phyloP scores from a whole-genome alignment of 1,139 yeast genomes.

The Kurtzmaniella natalensis region DNA sequence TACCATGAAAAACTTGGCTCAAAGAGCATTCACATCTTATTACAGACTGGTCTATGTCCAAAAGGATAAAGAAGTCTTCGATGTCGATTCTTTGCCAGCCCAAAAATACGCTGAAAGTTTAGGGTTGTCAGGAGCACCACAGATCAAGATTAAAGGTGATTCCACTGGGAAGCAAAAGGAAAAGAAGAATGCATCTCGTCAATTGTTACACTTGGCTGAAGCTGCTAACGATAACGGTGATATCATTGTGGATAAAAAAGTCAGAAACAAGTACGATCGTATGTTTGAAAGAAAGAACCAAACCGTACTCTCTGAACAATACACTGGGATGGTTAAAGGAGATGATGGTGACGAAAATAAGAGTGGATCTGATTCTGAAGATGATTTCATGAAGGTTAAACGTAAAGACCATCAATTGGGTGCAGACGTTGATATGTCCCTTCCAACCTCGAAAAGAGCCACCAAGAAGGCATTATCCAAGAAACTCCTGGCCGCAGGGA shows the following conservation, averaged over 20 bases:
- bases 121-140: slow-evolving; percentile 96
- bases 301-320: slow-evolving; percentile 85
- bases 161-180: slow-evolving; percentile 53
- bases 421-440: slow-evolving; percentile 55
- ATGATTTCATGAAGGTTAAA: slow-evolving; percentile 80
- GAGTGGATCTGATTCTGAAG: slow-evolving; percentile 47
- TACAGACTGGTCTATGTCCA: slow-evolving; percentile 81
- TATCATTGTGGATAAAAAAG: slow-evolving; percentile 34
- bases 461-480: slow-evolving; percentile 84
- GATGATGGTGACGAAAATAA: slow-evolving; percentile 39
- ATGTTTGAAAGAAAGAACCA: slow-evolving; percentile 96
- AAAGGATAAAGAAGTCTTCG: slow-evolving; percentile 81
- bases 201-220: slow-evolving; percentile 47
- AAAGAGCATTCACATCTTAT: slow-evolving; percentile 91
- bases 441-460: slow-evolving; percentile 81
- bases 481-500: slow-evolving; percentile 68
- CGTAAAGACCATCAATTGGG: slow-evolving; percentile 67
- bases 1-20: slow-evolving; percentile 86
- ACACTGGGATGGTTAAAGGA: slow-evolving; percentile 38
- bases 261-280: slow-evolving; percentile 85
- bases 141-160: slow-evolving; percentile 62
- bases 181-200: slow-evolving; percentile 77
- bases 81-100: slow-evolving; percentile 68
- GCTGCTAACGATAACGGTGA: slow-evolving; percentile 70
- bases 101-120: slow-evolving; percentile 83